Evolutionary conservation across 2,329 filamentous ascomycete species (phyloP).

Genomic region (Ophiostoma piceae): DNA sequence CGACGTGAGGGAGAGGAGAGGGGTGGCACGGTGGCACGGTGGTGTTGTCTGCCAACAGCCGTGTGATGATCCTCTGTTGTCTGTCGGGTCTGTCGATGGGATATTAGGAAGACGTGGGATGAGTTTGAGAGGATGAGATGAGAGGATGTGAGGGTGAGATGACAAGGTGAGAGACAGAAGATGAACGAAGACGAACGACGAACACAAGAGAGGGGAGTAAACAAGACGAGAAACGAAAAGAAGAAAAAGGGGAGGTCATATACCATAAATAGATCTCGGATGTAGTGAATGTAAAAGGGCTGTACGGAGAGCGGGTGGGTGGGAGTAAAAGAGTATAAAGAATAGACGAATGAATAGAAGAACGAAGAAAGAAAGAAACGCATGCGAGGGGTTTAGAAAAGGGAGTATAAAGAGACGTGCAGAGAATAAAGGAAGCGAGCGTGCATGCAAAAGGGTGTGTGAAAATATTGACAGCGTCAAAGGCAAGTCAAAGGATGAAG

Average conservation of each 20-base stretch:
- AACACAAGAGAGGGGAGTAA: not conserved
- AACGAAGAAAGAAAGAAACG: not conserved
- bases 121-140: not conserved
- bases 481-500: not conserved
- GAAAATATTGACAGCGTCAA: not conserved
- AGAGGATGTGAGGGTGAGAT: not conserved
- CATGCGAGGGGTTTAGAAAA: not conserved
- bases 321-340: not conserved
- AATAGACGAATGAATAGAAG: not conserved
- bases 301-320: not conserved
- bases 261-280: conserved; percentile 13
- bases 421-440: not conserved
- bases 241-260: conserved; percentile 7
- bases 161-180: not conserved
- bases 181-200: not conserved
- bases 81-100: not conserved
- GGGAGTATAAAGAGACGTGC: not conserved
- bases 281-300: not conserved
- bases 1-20: not conserved
- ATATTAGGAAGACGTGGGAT: not conserved
- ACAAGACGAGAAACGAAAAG: not conserved
- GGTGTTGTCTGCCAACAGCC: not conserved
- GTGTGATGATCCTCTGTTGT: not conserved
- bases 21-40: not conserved
- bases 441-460: not conserved